Evolutionary conservation across 768 basidiomycete species (phyloP), one percentile per base, ranked within the genome.

Genomic region (Nidularia pulvinata): DNA sequence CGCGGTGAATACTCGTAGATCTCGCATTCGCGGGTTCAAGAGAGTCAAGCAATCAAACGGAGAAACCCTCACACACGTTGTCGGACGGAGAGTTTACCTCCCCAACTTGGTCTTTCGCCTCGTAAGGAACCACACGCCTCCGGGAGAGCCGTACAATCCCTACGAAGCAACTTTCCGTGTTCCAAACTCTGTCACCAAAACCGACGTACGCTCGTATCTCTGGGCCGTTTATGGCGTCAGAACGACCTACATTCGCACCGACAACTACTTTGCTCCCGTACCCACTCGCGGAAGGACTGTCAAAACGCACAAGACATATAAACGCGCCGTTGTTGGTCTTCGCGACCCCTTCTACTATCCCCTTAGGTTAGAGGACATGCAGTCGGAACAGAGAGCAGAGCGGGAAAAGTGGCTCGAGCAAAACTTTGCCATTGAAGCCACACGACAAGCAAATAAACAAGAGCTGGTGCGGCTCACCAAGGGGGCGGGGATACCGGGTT

Each of bases 291-390:
- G 62, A 46, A 69, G 59, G 48, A 52, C 53, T 49, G 69, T 63
- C 48, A 67, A 74, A 49, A 57, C 73, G 2, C 70, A 80, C 61
- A 79, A 77, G 59, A 87, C 86, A 19, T 95, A 93, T 76, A 98
- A 98, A 66, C 88, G 92, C 35, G 93, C 93, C 3, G 86, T 96
- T 35, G 93, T 98, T 19, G 95, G 95, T 32, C 80, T 98, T 52
- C 84, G 88, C 25, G 88, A 95, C 58, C 95, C 95, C 1, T 98
- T 98, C 77, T 93, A 95, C 74, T 96, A 94, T 66, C 95, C 95
- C 0, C 82, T 81, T 51, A 83, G 88, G 46, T 55, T 86, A 55
- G 91, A 90, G 62, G 93, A 93, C 66, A 90, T 96, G 88, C 59
- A 73, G 10, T 63, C 59, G n/a, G 69, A 76, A 48, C 80, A 85